Evolutionary conservation across 495 filamentous ascomycete genomes (phyloP), one percentile per base, ranked within the genome.

Genomic region (Talaromyces proteolyticus): DNA sequence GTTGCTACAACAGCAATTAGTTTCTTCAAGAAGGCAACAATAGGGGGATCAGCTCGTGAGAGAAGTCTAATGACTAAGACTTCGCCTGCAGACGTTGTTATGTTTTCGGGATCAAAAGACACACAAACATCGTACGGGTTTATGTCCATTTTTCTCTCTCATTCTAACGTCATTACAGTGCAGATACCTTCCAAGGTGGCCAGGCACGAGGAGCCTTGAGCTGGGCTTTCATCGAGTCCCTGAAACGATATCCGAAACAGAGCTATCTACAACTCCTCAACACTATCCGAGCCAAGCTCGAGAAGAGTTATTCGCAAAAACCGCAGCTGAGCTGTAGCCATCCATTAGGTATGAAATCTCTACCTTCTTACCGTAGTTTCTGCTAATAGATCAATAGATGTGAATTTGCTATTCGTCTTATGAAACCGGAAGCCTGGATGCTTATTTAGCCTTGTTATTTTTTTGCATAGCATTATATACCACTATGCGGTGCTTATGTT

Each of bases 181-280:
- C 81, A 58, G 81, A 85, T 61, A 75, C 81, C n/a, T 51, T 51
- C 11, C 49, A 51, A 22, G 80, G 76, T 12, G 88, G 91, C 42
- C 81, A 96, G 62, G 93, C 93, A 16, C 96, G 93, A 1, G 93
- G 93, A 29, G 93, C 93, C 63, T 96, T 98, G 92, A 95, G 89
- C 6, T 96, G 89, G 82, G 93, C 93, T 6, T 98, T 98, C 65
- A 91, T 98, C 64, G 85, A 76, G 4, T 87, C 91, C 36, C 78
- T 98, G 47, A 91, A 92, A 76, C 95, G 96, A 78, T 95, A 95
- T 58, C 93, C 93, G 2, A 89, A 96, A 64, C 93, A 97, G 76
- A 95, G 91, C 72, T 97, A 97, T 61, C 88, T 97, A 48, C 88
- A 95, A 68, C 68, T 98, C 53, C 77, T 98, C 53, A 96, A 94